Conservation (phyloP, 495 filamentous ascomycete species). For the Chaetomium cochliodes region DNA sequence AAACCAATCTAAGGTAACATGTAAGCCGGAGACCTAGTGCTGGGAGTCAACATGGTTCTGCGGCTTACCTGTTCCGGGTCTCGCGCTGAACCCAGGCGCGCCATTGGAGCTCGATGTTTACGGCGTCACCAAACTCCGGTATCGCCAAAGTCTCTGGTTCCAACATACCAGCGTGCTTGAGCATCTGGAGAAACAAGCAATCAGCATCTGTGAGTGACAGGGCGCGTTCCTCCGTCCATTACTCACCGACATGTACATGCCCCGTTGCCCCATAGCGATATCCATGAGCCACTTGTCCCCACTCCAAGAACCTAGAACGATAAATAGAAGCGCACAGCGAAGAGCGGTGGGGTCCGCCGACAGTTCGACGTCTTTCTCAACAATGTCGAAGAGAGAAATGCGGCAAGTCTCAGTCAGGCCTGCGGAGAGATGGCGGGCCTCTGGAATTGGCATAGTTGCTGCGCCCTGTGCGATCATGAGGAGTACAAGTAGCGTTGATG, state of each 20-base stretch:
- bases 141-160: slow-evolving; percentile 42
- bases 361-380: slow-evolving; percentile 64
- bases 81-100: slow-evolving; percentile 58
- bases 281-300: slow-evolving; percentile 72
- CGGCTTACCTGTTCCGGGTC: slow-evolving; percentile 54
- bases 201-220: neutral
- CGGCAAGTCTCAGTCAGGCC: slow-evolving; percentile 64
- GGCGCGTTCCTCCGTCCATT: neutral
- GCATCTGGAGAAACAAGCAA: slow-evolving; percentile 42
- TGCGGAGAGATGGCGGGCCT: slow-evolving; percentile 59
- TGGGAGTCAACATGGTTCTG: neutral
- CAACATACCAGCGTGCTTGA: slow-evolving; percentile 55
- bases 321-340: slow-evolving; percentile 60
- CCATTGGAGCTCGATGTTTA: slow-evolving; percentile 53
- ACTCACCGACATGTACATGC: slow-evolving; percentile 63
- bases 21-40: slow-evolving; percentile 12
- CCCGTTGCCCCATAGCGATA: slow-evolving; percentile 65
- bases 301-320: slow-evolving; percentile 60
- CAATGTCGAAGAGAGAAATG: slow-evolving; percentile 62
- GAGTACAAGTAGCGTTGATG: slow-evolving; percentile 57
- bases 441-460: slow-evolving; percentile 53
- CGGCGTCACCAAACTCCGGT: slow-evolving; percentile 32
- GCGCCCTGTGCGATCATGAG: slow-evolving; percentile 68
- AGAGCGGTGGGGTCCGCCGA: slow-evolving; percentile 57
- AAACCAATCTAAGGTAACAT: slow-evolving; percentile 50